Evolutionary conservation across 164 flowering plant species (phyloP), one percentile per base, ranked within the genome.

Genomic region (Euptelea pleiosperma): DNA sequence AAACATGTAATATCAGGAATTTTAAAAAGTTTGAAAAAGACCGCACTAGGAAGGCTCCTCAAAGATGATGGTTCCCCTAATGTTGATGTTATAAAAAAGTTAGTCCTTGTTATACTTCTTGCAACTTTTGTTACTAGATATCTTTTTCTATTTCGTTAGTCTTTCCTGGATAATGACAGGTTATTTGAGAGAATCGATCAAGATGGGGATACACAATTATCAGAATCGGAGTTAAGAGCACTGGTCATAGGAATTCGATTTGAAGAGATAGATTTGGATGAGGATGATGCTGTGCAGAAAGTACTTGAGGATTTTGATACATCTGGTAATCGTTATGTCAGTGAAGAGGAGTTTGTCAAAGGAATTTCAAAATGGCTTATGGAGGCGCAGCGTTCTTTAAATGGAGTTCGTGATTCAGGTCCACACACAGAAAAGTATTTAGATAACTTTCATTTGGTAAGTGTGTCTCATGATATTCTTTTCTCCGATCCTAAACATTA

Each of bases 1-100:
- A 79, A 73, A 64, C 84, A 71, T 46, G 62, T 75, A 44, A 70
- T 73, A 11, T 68, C 77, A 40, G 77, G 79, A 46, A 58, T 77
- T 49, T 46, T 78, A 31, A 68, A 60, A 57, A 68, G 70, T 50
- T 25, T 79, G 28, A 72, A 66, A 52, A 36, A 12, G 73, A 67
- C 46, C 25, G 29, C 80, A 18, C 31, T 75, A 18, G 80, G 79
- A 40, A 73, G 61, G 62, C 79, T 77, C 10, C 51, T 62, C 21
- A 69, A 51, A 21, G 73, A 73, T 26, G 71, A 75, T 35, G 79
- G 79, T 18, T 40, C 24, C 57, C 76, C 75, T 41, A 52, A 79
- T 55, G 15, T 0, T 35, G 75, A 63, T 18, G 66, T 70, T n/a
- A 35, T 79, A 31, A 44, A 37, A 34, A 76, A 72, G 83, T 76